Percentiles rank a stretch among this genome's conserved stretches.
Conservation (phyloP, 495 filamentous ascomycete genomes). For the Podospora appendiculata region DNA sequence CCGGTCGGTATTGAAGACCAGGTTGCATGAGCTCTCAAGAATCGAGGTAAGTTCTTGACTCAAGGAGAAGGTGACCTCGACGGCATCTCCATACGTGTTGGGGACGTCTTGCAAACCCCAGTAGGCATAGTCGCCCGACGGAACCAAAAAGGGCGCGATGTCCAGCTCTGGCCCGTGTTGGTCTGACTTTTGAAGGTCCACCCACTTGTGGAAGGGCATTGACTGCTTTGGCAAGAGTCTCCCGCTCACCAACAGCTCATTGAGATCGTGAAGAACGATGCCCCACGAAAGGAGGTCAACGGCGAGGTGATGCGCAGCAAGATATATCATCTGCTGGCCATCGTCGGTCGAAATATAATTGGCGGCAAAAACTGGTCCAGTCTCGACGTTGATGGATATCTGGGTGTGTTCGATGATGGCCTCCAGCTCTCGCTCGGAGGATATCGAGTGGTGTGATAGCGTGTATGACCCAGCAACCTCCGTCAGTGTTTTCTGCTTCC, state of each 20-base stretch:
- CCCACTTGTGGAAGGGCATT: slow-evolving; percentile 61
- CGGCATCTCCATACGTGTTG: slow-evolving; percentile 39
- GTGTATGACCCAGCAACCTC: slow-evolving; percentile 32
- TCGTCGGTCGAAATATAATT: slow-evolving; percentile 45
- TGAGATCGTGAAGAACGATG: slow-evolving; percentile 59
- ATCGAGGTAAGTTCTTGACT: slow-evolving; percentile 33
- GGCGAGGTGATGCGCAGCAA: slow-evolving; percentile 60
- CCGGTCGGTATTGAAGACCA: slow-evolving; percentile 35
- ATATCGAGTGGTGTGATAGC: slow-evolving; percentile 26
- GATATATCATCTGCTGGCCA: slow-evolving; percentile 46
- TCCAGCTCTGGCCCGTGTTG: slow-evolving; percentile 14
- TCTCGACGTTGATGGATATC: slow-evolving; percentile 30
- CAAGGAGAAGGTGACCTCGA: slow-evolving; percentile 32
- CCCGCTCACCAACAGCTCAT: slow-evolving; percentile 50
- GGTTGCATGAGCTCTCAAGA: slow-evolving; percentile 35
- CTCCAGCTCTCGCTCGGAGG: slow-evolving; percentile 31
- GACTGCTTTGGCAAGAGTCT: slow-evolving; percentile 28
- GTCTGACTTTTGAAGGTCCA: slow-evolving; percentile 30
- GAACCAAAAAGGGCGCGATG: slow-evolving; percentile 23
- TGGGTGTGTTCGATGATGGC: slow-evolving; percentile 30
- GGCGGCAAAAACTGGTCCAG: slow-evolving; percentile 38
- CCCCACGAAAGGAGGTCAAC: slow-evolving; percentile 67
- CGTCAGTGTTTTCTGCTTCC: slow-evolving; percentile 34
- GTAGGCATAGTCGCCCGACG: slow-evolving; percentile 31
- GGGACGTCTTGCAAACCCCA: slow-evolving; percentile 37